These are phyloP conservation scores for Botrytis pseudocinerea DNA, from an alignment of 2,329 filamentous ascomycete species.

Conservation along the genomic window DNA sequence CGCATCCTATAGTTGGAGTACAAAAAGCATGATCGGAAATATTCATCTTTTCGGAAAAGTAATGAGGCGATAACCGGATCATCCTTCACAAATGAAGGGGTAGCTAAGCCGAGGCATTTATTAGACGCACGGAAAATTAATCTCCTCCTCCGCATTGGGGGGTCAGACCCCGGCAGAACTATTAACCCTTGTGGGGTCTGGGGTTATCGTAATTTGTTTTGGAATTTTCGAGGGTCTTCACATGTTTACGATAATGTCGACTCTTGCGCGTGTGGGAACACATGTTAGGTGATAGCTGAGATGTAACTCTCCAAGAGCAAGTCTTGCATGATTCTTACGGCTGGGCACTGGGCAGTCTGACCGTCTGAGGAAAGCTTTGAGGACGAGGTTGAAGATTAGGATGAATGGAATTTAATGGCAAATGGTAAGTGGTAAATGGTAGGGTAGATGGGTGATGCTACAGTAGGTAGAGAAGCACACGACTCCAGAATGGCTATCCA, in stretches of 20 bases:
- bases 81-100: neutral
- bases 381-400: neutral
- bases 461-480: neutral
- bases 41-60: neutral
- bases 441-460: neutral
- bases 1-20: constrained; percentile 9
- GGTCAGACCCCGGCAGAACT: neutral
- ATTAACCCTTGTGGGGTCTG: neutral
- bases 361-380: neutral
- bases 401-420: neutral
- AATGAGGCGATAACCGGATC: constrained; percentile 1
- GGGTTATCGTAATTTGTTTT: neutral
- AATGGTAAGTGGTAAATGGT: neutral
- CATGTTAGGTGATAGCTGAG: neutral
- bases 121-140: neutral
- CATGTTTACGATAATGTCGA: neutral
- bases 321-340: constrained; percentile 1
- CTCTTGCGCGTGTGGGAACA: neutral
- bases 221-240: neutral
- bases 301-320: neutral
- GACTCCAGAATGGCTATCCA: neutral
- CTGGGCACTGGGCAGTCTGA: constrained; percentile 7
- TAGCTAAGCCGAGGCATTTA: constrained; percentile 7
- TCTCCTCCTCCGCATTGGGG: constrained; percentile 5
- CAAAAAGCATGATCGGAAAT: constrained; percentile 13